Percentiles rank a stretch among this genome's conserved stretches.
These are phyloP conservation scores for Purpureocillium takamizusanense DNA, from an alignment of 2,329 filamentous ascomycete genomes.

Conservation along the genomic window DNA sequence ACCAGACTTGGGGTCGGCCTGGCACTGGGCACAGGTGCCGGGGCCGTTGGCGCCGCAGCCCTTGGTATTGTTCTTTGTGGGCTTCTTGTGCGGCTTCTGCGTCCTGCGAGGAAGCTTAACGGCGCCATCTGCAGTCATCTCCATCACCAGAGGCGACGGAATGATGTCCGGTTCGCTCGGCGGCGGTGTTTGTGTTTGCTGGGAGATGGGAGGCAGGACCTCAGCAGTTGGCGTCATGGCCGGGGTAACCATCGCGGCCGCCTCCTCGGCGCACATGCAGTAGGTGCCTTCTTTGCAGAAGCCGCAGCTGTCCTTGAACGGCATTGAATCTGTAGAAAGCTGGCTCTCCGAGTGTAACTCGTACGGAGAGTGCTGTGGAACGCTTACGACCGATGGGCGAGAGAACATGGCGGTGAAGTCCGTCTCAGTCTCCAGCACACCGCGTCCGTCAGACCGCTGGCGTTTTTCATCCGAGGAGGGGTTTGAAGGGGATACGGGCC, in stretches of 20 bases:
- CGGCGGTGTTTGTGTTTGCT: conserved; percentile 47
- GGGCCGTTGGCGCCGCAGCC: conserved; percentile 60
- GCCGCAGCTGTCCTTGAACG: conserved; percentile 61
- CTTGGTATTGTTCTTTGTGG: conserved; percentile 17
- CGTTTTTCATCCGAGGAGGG: conserved; percentile 44
- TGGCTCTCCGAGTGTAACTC: conserved; percentile 11
- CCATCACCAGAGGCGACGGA: conserved; percentile 41
- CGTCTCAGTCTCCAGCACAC: conserved; percentile 54
- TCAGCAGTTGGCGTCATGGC: conserved; percentile 28
- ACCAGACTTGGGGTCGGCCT: conserved; percentile 67
- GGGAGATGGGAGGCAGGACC: conserved; percentile 29
- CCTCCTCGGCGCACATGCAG: conserved; percentile 66
- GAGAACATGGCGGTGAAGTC: conserved; percentile 65
- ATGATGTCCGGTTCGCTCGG: conserved; percentile 53
- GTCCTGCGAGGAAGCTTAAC: conserved; percentile 46
- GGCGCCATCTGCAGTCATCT: conserved; percentile 50
- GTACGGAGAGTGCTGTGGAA: conserved; percentile 2
- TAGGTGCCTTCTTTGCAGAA: conserved; percentile 78
- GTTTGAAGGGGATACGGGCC: conserved; percentile 36
- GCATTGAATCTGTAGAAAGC: conserved; percentile 24
- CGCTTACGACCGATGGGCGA: conserved; percentile 21
- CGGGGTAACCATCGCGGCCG: conserved; percentile 27
- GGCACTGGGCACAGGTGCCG: conserved; percentile 71
- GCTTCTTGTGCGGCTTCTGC: conserved; percentile 15
- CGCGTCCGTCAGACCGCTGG: conserved; percentile 27